These are phyloP conservation scores for Calonectria ilicicola DNA, from an alignment of 2,329 filamentous ascomycete genomes.

Conservation along the genomic window DNA sequence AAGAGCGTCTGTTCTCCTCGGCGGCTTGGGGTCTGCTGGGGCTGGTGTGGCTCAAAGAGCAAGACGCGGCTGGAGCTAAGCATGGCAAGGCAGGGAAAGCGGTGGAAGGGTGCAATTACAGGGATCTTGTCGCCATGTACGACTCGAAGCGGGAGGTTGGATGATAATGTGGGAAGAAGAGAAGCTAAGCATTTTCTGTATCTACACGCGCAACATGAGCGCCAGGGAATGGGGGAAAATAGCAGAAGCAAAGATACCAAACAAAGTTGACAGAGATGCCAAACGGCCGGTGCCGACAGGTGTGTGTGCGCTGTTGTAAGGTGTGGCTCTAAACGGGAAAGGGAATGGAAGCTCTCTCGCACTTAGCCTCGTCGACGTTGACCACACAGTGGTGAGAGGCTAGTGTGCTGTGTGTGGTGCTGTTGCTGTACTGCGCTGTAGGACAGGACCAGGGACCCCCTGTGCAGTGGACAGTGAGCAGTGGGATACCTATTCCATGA, in stretches of 20 bases:
- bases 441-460: slow-evolving; percentile 12
- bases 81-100: slow-evolving; percentile 16
- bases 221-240: slow-evolving; percentile 3
- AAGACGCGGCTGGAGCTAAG: slow-evolving; percentile 23
- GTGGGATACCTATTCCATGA: slow-evolving; percentile 2
- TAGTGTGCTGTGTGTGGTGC: background rate
- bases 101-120: slow-evolving; percentile 13
- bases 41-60: slow-evolving; percentile 25
- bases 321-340: slow-evolving; percentile 20
- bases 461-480: background rate
- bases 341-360: slow-evolving; percentile 20
- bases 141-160: background rate
- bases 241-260: slow-evolving; percentile 16
- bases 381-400: slow-evolving; percentile 14
- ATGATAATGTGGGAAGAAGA: background rate
- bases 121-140: slow-evolving; percentile 15
- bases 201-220: slow-evolving; percentile 5
- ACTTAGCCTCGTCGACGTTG: slow-evolving; percentile 24
- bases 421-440: slow-evolving; percentile 1
- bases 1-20: slow-evolving; percentile 27
- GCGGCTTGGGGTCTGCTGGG: slow-evolving; percentile 28
- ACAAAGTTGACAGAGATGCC: slow-evolving; percentile 2
- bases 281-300: slow-evolving; percentile 6
- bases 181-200: background rate
- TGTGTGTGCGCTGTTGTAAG: background rate